phyloP scores from a whole-genome alignment of 2,329 filamentous ascomycete species.

The Neurospora sp. region DNA sequence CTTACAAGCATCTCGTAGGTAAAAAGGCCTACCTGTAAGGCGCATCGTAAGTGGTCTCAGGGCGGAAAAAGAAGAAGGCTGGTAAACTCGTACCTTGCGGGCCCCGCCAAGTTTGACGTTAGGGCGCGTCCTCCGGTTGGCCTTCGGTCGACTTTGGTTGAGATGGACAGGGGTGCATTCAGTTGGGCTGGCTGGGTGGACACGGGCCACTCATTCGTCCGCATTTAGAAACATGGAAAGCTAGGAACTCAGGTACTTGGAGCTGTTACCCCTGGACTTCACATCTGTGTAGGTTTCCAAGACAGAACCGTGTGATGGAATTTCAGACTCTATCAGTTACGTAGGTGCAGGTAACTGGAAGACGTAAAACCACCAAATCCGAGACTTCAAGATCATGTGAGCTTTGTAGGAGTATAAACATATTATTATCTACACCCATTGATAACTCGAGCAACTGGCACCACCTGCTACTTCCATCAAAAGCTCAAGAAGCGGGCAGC shows the following conservation, averaged over 20 bases:
- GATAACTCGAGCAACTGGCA: no score
- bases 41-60: neutral
- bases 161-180: neutral
- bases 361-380: neutral
- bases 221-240: neutral
- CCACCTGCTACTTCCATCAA: neutral
- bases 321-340: neutral
- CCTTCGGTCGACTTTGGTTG: neutral
- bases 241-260: neutral
- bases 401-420: neutral
- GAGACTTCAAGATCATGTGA: neutral
- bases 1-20: neutral
- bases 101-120: neutral
- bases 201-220: neutral
- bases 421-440: no score
- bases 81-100: neutral
- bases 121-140: neutral
- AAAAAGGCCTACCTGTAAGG: neutral
- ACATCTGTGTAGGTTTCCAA: neutral
- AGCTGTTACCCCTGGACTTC: neutral
- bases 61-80: neutral
- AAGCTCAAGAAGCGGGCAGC: neutral
- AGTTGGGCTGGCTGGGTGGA: neutral
- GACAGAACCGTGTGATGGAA: neutral
- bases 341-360: neutral